These are phyloP conservation scores for Acanthamoeba culbertsoni DNA, from an alignment of 208 protist genomes.

Conservation along the genomic window DNA sequence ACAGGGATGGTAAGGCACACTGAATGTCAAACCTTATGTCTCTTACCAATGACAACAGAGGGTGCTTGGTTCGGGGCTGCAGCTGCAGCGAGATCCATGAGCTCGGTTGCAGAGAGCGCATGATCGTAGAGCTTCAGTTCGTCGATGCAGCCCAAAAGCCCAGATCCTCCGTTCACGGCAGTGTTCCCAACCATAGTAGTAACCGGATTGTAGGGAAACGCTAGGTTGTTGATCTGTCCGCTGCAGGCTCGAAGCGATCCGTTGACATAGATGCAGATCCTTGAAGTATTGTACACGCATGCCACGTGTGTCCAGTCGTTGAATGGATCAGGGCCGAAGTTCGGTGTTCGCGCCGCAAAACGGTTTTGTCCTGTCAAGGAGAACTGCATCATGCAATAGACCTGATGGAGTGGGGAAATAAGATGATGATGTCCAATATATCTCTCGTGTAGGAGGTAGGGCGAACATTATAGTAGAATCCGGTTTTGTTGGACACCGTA, in stretches of 20 bases:
- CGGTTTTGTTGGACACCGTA: not conserved
- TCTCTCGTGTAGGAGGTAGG: not conserved
- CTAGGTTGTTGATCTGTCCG: not conserved
- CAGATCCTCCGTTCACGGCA: not conserved
- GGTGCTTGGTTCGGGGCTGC: not conserved
- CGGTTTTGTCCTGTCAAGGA: not conserved
- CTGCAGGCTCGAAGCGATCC: not conserved
- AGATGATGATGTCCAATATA: no score
- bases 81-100: not conserved
- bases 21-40: no score
- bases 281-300: conserved; percentile 13
- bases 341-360: not conserved
- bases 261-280: not conserved
- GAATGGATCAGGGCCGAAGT: not conserved
- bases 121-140: conserved; percentile 35
- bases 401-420: not conserved
- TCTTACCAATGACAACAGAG: not conserved
- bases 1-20: not conserved
- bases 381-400: conserved; percentile 42
- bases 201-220: conserved; percentile 4
- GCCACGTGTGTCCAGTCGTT: conserved; percentile 8
- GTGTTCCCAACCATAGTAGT: not conserved
- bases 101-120: not conserved
- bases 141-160: conserved; percentile 20
- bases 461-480: not conserved